These are phyloP conservation scores for Plasmopara muralis DNA, from an alignment of 352 stramenopile genomes.

Conservation along the genomic window DNA sequence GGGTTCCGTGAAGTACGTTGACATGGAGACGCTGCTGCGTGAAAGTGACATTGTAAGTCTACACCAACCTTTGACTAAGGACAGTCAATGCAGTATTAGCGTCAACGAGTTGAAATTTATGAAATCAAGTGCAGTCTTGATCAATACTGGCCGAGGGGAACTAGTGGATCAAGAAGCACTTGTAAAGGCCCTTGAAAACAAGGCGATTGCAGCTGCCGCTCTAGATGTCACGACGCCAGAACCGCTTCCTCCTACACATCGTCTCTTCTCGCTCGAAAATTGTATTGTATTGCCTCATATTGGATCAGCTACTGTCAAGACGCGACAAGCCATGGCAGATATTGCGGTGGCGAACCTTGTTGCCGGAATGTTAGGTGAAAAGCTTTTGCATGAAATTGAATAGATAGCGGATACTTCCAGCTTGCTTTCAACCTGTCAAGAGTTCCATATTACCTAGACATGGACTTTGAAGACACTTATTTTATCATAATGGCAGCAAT, in stretches of 20 bases:
- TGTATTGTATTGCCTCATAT: slow-evolving; percentile 57
- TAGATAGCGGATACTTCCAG: slow-evolving; percentile 2
- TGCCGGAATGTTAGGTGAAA: slow-evolving; percentile 35
- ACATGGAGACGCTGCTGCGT: slow-evolving; percentile 64
- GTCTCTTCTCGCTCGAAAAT: slow-evolving; percentile 59
- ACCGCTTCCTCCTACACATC: slow-evolving; percentile 75
- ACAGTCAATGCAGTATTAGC: slow-evolving; percentile 69
- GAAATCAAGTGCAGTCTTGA: slow-evolving; percentile 79
- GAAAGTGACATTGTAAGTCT: slow-evolving; percentile 87
- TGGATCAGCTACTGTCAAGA: slow-evolving; percentile 56
- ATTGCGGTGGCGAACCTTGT: slow-evolving; percentile 60
- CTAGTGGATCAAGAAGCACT: slow-evolving; percentile 86
- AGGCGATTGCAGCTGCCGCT: slow-evolving; percentile 46
- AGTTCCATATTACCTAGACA: too few species aligned
- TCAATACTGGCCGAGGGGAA: slow-evolving; percentile 89
- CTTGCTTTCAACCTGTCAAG: not conserved
- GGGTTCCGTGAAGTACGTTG: slow-evolving; percentile 56
- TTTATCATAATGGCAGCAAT: too few species aligned
- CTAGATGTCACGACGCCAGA: slow-evolving; percentile 89
- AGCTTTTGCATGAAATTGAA: slow-evolving; percentile 41
- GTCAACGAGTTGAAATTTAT: slow-evolving; percentile 70
- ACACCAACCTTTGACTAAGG: slow-evolving; percentile 70
- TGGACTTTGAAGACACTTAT: too few species aligned
- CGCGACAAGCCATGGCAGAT: slow-evolving; percentile 66
- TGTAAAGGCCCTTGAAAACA: slow-evolving; percentile 30